Conservation (phyloP, 768 basidiomycete genomes). For the Leccinum aurantiacum region DNA sequence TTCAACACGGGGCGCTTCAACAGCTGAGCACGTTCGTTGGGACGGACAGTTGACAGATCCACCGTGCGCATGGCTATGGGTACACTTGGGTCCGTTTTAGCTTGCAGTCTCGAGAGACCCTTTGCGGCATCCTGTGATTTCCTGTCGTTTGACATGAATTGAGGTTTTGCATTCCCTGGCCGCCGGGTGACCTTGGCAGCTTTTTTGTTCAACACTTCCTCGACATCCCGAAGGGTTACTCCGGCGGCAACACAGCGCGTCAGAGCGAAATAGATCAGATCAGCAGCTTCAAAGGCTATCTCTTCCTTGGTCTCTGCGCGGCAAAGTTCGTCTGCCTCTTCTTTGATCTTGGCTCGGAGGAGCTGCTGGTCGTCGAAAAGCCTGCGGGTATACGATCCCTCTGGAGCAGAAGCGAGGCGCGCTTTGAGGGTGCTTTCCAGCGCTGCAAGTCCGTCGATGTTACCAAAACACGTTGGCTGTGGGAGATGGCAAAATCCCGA, state of each 20-base stretch:
- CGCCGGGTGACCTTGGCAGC: constrained; percentile 84
- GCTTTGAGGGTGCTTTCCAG: constrained; percentile 78
- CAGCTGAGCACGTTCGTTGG: constrained; percentile 60
- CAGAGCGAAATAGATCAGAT: constrained; percentile 90
- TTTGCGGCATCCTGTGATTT: constrained; percentile 29
- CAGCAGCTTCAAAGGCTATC: constrained; percentile 92
- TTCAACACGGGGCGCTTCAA: constrained; percentile 89
- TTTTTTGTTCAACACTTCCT: constrained; percentile 79
- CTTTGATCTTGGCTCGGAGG: constrained; percentile 93
- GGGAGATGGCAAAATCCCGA: constrained; percentile 93
- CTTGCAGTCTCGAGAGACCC: constrained; percentile 25
- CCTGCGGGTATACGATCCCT: constrained; percentile 88
- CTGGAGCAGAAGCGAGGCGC: constrained; percentile 73
- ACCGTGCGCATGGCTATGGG: constrained; percentile 79
- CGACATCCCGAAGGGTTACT: constrained; percentile 80
- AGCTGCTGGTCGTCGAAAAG: constrained; percentile 81
- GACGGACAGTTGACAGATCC: constrained; percentile 49
- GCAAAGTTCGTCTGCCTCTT: constrained; percentile 98
- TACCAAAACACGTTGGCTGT: constrained; percentile 87
- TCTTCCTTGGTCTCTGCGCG: constrained; percentile 74
- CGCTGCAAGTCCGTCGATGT: constrained; percentile 70
- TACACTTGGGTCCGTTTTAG: constrained; percentile 32
- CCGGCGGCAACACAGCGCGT: constrained; percentile 82
- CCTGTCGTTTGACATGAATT: constrained; percentile 47
- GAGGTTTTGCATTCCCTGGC: constrained; percentile 89